Conservation (phyloP, 139 green algal genomes). For the Chlamydomonas schloesseri region DNA sequence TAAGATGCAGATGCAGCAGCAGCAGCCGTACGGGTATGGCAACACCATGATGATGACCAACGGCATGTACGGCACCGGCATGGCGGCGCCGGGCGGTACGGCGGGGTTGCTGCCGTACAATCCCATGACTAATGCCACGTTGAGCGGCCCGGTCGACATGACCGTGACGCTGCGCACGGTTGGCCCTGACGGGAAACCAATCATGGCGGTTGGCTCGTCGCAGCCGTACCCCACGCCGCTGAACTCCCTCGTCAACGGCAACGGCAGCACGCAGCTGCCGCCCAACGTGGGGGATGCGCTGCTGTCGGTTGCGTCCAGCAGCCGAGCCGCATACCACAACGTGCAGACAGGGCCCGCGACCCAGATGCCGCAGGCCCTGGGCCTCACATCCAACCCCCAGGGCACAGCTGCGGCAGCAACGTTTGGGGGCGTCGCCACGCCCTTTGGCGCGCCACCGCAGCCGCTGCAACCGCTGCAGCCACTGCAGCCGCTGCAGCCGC, state of each 20-base stretch:
- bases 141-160: background rate
- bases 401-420: no score
- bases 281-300: conserved; percentile 9
- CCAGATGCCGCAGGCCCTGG: background rate
- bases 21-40: background rate
- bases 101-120: background rate
- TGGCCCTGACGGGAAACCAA: conserved; percentile 16
- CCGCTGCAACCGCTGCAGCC: background rate
- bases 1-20: background rate
- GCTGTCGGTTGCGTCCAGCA: background rate
- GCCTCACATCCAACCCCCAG: background rate
- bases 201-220: background rate
- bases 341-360: background rate
- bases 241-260: background rate
- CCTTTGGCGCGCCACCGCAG: no score
- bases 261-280: background rate
- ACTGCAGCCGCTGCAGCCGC: background rate
- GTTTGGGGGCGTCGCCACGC: no score
- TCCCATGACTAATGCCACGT: background rate
- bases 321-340: conserved; percentile 3
- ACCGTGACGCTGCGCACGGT: background rate
- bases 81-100: no score
- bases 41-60: no score
- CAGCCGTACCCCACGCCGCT: background rate
- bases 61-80: background rate